Evolutionary conservation across 805 yeast genomes (phyloP).

Genomic region (Barnettozyma wickerhamii): DNA sequence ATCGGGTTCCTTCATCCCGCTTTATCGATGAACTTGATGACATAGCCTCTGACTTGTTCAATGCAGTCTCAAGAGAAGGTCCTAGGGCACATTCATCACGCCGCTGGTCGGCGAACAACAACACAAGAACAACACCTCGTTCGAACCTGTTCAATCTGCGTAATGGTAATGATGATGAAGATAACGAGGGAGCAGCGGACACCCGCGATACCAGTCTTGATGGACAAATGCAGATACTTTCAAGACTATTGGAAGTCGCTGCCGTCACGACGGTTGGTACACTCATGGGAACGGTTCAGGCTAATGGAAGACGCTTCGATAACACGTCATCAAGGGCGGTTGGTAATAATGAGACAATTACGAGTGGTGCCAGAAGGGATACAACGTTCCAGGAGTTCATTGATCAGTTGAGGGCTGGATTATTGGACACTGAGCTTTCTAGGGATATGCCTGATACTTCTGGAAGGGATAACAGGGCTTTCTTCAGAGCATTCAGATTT

Average conservation of each 20-base stretch:
- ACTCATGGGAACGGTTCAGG: conserved; percentile 29
- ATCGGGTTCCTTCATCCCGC: too few species aligned
- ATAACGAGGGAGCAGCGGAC: too few species aligned
- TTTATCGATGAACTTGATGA: conserved; percentile 22
- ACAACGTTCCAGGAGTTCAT: conserved; percentile 42
- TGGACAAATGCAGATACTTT: conserved; percentile 38
- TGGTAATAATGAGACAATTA: neutral
- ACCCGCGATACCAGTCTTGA: too few species aligned
- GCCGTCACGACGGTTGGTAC: conserved; percentile 41
- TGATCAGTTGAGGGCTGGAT: conserved; percentile 35
- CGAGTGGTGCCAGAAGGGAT: conserved; percentile 21
- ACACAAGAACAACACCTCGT: too few species aligned
- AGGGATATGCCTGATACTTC: conserved; percentile 16
- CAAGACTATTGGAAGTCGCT: conserved; percentile 40
- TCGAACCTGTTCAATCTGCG: too few species aligned
- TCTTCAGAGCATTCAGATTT: conserved; percentile 42
- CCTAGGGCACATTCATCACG: too few species aligned
- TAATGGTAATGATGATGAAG: too few species aligned
- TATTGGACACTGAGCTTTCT: conserved; percentile 35
- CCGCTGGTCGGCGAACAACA: neutral
- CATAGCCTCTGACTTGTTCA: conserved; percentile 19
- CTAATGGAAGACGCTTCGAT: conserved; percentile 28
- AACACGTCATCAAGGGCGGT: conserved; percentile 16
- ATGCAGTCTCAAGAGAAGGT: conserved; percentile 10
- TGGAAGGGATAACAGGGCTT: conserved; percentile 23